A percentile compares a stretch with the other conserved stretches of the same genome.
phyloP scores from a whole-genome alignment of 2,329 filamentous ascomycete species.

The Colletotrichum tropicale region DNA sequence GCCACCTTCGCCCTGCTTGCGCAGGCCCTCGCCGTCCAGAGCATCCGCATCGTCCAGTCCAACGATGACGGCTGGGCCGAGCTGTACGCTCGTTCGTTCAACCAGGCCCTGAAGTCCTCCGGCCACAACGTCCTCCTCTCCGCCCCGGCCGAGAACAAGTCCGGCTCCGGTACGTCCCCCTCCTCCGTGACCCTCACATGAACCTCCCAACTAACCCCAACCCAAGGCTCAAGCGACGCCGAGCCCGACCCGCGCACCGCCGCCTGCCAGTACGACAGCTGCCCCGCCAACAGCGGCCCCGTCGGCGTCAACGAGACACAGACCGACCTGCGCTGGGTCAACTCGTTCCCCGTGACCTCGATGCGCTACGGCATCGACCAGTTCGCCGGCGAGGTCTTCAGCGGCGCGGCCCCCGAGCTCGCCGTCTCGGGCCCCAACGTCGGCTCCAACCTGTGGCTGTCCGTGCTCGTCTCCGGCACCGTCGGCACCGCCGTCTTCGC shows the following conservation, averaged over 20 bases:
- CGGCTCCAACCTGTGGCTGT: conserved; percentile 60
- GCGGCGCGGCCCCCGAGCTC: conserved; percentile 58
- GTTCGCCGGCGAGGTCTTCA: conserved; percentile 58
- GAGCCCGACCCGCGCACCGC: conserved; percentile 50
- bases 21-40: conserved; percentile 22
- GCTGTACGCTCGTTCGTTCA: conserved; percentile 65
- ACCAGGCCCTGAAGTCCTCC: conserved; percentile 56
- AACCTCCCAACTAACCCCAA: not conserved
- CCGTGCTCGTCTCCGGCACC: conserved; percentile 67
- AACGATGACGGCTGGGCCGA: conserved; percentile 81
- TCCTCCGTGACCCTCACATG: not conserved
- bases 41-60: conserved; percentile 63
- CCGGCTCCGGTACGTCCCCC: conserved; percentile 45
- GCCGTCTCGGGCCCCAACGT: conserved; percentile 70
- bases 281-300: conserved; percentile 59
- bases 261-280: conserved; percentile 67
- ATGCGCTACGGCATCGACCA: conserved; percentile 67
- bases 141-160: conserved; percentile 69
- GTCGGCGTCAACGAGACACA: conserved; percentile 61
- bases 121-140: conserved; percentile 69
- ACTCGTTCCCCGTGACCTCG: conserved; percentile 70
- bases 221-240: conserved; percentile 52
- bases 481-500: conserved; percentile 69
- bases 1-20: conserved; percentile 13
- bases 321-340: conserved; percentile 72